Evolutionary conservation across 1,139 yeast species (phyloP).

Genomic region (Magnusiomyces paraingens): DNA sequence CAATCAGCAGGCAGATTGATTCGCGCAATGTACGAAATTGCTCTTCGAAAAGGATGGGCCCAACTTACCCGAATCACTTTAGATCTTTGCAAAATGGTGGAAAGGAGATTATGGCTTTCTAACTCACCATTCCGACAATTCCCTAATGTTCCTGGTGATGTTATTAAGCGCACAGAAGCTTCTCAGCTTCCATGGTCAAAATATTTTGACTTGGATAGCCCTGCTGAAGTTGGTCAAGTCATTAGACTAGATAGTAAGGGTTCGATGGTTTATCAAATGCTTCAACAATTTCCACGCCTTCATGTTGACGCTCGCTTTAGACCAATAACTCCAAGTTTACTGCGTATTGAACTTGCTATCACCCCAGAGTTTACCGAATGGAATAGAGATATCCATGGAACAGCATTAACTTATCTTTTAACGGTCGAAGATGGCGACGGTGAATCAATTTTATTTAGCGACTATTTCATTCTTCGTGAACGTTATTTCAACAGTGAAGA

Average conservation of each 20-base stretch:
- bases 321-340: constrained; percentile 66
- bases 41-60: constrained; percentile 69
- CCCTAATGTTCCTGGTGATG: constrained; percentile 55
- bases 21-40: constrained; percentile 78
- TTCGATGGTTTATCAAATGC: constrained; percentile 50
- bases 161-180: constrained; percentile 68
- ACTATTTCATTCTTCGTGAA: constrained; percentile 47
- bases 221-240: constrained; percentile 78
- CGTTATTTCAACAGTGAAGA: constrained; percentile 43
- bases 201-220: constrained; percentile 56
- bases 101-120: constrained; percentile 74
- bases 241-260: constrained; percentile 68
- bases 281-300: constrained; percentile 68
- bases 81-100: constrained; percentile 73
- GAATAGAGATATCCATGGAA: constrained; percentile 60
- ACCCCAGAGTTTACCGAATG: constrained; percentile 65
- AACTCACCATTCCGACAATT: constrained; percentile 87
- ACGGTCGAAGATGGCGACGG: constrained; percentile 84
- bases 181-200: constrained; percentile 79
- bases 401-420: constrained; percentile 57
- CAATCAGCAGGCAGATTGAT: constrained; percentile 90
- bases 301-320: constrained; percentile 54
- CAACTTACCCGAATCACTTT: constrained; percentile 51
- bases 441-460: constrained; percentile 57
- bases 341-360: constrained; percentile 61